phyloP scores from a whole-genome alignment of 805 yeast species.

The Pichia californica region DNA sequence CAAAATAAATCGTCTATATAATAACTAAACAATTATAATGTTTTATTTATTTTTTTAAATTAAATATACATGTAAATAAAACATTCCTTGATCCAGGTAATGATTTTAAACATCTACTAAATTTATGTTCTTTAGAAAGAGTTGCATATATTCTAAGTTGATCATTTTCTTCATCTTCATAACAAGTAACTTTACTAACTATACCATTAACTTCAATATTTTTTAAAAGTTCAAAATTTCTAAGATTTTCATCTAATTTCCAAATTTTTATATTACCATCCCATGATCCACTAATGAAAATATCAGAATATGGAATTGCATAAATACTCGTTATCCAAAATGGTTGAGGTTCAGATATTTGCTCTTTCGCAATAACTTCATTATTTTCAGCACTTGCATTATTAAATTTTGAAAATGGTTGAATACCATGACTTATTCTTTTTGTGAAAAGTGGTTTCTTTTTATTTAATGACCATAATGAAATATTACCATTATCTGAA shows the following conservation, averaged over 20 bases:
- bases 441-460: slow-evolving; percentile 75
- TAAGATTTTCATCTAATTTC: slow-evolving; percentile 60
- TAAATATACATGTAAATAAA: slow-evolving; percentile 48
- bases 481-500: slow-evolving; percentile 84
- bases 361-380: slow-evolving; percentile 31
- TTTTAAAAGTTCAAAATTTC: slow-evolving; percentile 54
- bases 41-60: slow-evolving; percentile 10
- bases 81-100: slow-evolving; percentile 69
- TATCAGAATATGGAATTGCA: slow-evolving; percentile 79
- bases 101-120: slow-evolving; percentile 78
- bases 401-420: slow-evolving; percentile 35
- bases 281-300: slow-evolving; percentile 86
- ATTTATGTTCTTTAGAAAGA: slow-evolving; percentile 76
- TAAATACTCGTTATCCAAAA: slow-evolving; percentile 78
- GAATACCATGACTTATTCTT: slow-evolving; percentile 73
- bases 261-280: slow-evolving; percentile 73
- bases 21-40: no score
- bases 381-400: slow-evolving; percentile 50
- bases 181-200: slow-evolving; percentile 53
- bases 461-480: slow-evolving; percentile 86
- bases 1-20: no score
- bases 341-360: slow-evolving; percentile 70
- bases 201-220: slow-evolving; percentile 61
- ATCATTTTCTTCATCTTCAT: slow-evolving; percentile 46
- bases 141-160: slow-evolving; percentile 56